Evolutionary conservation across 2,329 filamentous ascomycete species (phyloP), one percentile per base, ranked within the genome.

Genomic region (Talaromyces atroroseus): DNA sequence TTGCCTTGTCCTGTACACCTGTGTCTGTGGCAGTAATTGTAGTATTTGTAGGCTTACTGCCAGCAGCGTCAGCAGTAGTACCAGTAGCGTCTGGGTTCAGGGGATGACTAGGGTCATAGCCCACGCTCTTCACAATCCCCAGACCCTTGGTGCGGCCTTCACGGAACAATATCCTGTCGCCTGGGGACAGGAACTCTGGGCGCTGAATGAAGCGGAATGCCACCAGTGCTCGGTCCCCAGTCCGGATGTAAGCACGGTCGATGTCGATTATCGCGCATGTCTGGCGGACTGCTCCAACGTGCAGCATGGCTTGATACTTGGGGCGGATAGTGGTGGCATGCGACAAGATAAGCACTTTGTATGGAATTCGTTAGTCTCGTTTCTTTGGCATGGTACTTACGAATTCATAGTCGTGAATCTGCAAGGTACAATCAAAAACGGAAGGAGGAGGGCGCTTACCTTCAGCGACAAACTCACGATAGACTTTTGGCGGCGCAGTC

Each of bases 251-350:
- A 24, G 89, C 88, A n/a, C 92, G 86, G 69, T 99, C 94, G 62
- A 99, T 94, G 67, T 96, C 94, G 66, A 99, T 95, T 68, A 99
- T 96, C 11, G 91, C 86, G 68, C 94, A 99, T 0, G 94, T 99
- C 75, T 99, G 94, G 42, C 88, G 90, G 45, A 99, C 89, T 0
- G 94, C 89, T 0, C 94, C 94, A 4, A 99, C 92, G 65, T 99
- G 94, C 21, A 99, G 81, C 92, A 97, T 99, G 0, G 94, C 94
- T 76, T 99, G 94, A 63, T 99, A 99, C 66, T 91, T 92, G 0
- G 86, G 90, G 73, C 95, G 94, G 72, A 99, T 99, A 45, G 94
- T 99, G 0, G 94, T 99, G 0, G 92, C 91, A 67, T 99, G 94
- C 3, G 89, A 95, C 6, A 99, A 80, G 63, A 99, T 97, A 21